phyloP scores from a whole-genome alignment of 176 grass and related monocot genomes.

The Bothriochloa decipiens region DNA sequence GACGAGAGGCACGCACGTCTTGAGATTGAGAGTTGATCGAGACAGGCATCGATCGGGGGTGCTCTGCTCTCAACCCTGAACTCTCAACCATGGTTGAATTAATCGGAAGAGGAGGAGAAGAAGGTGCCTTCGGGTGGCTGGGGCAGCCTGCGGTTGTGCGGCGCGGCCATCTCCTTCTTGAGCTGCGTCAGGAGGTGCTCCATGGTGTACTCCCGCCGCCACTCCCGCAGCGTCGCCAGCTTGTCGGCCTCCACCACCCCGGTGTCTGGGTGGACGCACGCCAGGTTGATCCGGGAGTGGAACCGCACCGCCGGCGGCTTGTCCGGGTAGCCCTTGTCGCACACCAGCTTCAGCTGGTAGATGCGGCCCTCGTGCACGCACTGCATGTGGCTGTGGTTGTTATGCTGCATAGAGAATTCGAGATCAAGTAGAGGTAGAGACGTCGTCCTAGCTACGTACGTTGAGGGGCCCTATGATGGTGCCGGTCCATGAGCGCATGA shows the following conservation, averaged over 20 bases:
- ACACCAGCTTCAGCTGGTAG: slow-evolving; percentile 67
- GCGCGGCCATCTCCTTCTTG: slow-evolving; percentile 56
- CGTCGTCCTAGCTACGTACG: too few species aligned
- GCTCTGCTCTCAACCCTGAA: too few species aligned
- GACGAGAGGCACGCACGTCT: too few species aligned
- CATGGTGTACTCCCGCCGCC: slow-evolving; percentile 61
- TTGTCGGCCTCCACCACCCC: slow-evolving; percentile 49
- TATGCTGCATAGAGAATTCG: too few species aligned
- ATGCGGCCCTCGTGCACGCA: slow-evolving; percentile 58
- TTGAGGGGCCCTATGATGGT: slow-evolving; percentile 70
- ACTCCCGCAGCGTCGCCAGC: slow-evolving; percentile 42
- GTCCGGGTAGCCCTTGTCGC: slow-evolving; percentile 68
- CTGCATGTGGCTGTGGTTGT: too few species aligned
- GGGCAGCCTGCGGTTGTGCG: slow-evolving; percentile 54
- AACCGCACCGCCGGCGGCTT: slow-evolving; percentile 58
- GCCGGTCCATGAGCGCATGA: slow-evolving; percentile 83
- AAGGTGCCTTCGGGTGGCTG: slow-evolving; percentile 50
- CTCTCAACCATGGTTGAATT: too few species aligned
- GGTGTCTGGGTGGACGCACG: slow-evolving; percentile 55
- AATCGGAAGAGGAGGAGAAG: neutral
- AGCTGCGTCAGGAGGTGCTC: slow-evolving; percentile 55
- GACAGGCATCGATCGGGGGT: too few species aligned
- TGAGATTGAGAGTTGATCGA: too few species aligned
- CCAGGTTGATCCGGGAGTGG: slow-evolving; percentile 56
- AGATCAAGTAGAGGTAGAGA: too few species aligned